Evolutionary conservation across 148 eudicot species (phyloP), one percentile per base, ranked within the genome.

Genomic region (Rheum nobile): DNA sequence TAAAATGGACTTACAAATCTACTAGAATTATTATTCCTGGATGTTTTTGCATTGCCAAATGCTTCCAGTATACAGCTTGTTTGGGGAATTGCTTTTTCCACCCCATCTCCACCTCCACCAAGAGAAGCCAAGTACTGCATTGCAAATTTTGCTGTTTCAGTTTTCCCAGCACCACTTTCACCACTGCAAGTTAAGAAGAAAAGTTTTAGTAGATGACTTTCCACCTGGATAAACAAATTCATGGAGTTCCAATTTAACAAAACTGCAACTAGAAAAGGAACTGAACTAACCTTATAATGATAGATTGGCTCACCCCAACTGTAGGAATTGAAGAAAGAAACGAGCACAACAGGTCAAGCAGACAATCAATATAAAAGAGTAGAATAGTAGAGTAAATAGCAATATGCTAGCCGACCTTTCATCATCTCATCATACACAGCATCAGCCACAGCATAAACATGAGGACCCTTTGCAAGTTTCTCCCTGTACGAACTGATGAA

Each of bases 121-220:
- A 88, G 82, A 42, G 86, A 79, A 76, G 93, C 92, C 80, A 95
- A 82, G 78, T 91, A 95, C 82, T 90, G 92, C 93, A 88, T 88
- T 34, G 92, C 90, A 81, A 88, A 73, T 72, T 95, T 95, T 69
- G 96, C 96, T 75, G 99, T 90, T 82, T 91, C 99, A 48, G 94
- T 95, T 85, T 95, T 95, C 80, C 99, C 99, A 81, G 99, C 87
- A 77, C 99, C 99, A 84, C 96, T 95, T 81, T 95, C 99, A 76
- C 97, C 97, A 76, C 99, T 95, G 78, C 48, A 80, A 75, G 50
- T 78, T 21, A 17, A 72, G 81, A 74, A 41, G 10, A 17, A 31
- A 65, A 34, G 31, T 34, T 32, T 65, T 7, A 65, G 22, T 32
- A 32, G 4, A 32, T 63, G n/a, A 52, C 16, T 13, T 24, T 63